A percentile compares a stretch with the other conserved stretches of the same genome.
Evolutionary conservation across 495 filamentous ascomycete genomes (phyloP).

Genomic region (Bombardia bombarda): DNA sequence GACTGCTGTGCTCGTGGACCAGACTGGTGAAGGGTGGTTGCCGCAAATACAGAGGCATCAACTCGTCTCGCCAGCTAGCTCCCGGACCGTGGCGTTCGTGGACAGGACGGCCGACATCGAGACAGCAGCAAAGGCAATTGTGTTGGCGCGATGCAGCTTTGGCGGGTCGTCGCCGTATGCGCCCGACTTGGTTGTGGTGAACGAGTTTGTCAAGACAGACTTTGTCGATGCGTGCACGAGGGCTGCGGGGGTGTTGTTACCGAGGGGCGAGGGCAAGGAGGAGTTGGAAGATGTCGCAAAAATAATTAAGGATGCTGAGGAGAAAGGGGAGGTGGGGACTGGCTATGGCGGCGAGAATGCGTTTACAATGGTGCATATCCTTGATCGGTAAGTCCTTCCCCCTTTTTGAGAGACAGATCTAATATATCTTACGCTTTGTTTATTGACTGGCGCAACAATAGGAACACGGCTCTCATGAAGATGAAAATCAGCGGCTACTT

Average conservation of each 20-base stretch:
- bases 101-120: slow-evolving; percentile 43
- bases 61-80: slow-evolving; percentile 22
- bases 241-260: slow-evolving; percentile 5
- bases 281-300: neutral
- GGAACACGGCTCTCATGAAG: slow-evolving; percentile 5
- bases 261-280: slow-evolving; percentile 7
- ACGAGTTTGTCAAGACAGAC: slow-evolving; percentile 45
- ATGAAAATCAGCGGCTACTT: slow-evolving; percentile 9
- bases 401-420: neutral
- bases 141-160: slow-evolving; percentile 41
- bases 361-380: slow-evolving; percentile 4
- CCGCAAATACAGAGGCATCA: neutral
- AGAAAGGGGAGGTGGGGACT: neutral
- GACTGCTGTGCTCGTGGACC: slow-evolving; percentile 13
- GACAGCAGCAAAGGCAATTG: slow-evolving; percentile 37
- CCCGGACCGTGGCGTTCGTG: slow-evolving; percentile 40
- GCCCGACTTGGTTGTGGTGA: slow-evolving; percentile 47
- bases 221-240: slow-evolving; percentile 35
- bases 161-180: slow-evolving; percentile 44
- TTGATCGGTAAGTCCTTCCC: slow-evolving; percentile 3
- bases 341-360: neutral
- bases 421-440: neutral
- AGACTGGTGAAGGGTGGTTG: slow-evolving; percentile 1
- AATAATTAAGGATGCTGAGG: neutral
- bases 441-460: neutral